A percentile compares a stretch with the other conserved stretches of the same genome.
Conservation (phyloP, 768 basidiomycete genomes). For the Dendrothele bispora region DNA sequence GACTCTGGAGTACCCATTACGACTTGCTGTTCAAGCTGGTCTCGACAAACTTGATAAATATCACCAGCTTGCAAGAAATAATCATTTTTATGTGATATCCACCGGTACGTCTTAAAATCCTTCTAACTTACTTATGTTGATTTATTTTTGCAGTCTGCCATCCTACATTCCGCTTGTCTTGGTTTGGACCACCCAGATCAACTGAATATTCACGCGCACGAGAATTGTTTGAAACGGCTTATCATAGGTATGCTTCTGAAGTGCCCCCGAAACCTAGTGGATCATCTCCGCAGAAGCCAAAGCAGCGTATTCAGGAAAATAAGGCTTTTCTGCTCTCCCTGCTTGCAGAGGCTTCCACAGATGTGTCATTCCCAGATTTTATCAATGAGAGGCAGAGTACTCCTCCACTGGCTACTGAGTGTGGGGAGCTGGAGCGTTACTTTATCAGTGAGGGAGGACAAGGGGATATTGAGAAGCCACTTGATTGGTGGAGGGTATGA, state of each 20-base stretch:
- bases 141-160: slow-evolving; percentile 19
- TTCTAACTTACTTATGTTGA: no score
- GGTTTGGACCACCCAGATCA: no score
- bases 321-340: no score
- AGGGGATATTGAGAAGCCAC: slow-evolving; percentile 11
- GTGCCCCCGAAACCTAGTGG: no score
- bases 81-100: slow-evolving; percentile 15
- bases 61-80: not conserved
- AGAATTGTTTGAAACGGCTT: no score
- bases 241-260: no score
- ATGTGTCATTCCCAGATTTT: no score
- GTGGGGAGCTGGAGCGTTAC: slow-evolving; percentile 14
- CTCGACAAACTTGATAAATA: not conserved
- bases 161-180: slow-evolving; percentile 26
- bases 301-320: no score
- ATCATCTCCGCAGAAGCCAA: no score
- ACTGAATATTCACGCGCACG: no score
- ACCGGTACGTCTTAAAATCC: slow-evolving; percentile 27
- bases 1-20: not conserved
- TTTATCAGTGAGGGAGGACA: slow-evolving; percentile 15
- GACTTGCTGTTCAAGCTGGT: not conserved
- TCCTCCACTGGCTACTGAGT: slow-evolving; percentile 14
- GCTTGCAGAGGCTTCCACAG: no score
- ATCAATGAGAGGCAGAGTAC: no score
- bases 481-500: slow-evolving; percentile 35